Evolutionary conservation across 2,329 filamentous ascomycete genomes (phyloP).

Genomic region (Dactylellina sp.): DNA sequence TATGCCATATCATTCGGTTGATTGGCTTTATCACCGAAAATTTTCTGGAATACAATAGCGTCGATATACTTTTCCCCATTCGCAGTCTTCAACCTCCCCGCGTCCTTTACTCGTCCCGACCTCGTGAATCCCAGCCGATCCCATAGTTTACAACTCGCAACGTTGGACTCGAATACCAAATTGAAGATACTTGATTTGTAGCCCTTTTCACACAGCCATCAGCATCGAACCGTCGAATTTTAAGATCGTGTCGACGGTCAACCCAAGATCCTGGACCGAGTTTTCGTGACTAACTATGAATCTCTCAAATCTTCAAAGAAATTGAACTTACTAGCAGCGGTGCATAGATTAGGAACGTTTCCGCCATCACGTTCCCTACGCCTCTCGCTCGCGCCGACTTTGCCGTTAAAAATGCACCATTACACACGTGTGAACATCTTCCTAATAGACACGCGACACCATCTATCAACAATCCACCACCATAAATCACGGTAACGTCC

Average conservation of each 20-base stretch:
- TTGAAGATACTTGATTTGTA: conserved; percentile 82
- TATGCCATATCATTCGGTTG: too few species aligned
- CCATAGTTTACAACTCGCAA: conserved; percentile 78
- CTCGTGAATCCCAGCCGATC: conserved; percentile 77
- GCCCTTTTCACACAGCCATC: conserved; percentile 63
- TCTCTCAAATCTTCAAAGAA: background rate
- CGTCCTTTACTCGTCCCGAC: conserved; percentile 73
- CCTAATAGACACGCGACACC: conserved; percentile 61
- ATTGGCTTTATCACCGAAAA: too few species aligned
- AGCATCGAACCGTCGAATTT: too few species aligned
- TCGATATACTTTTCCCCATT: conserved; percentile 68
- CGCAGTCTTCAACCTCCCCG: conserved; percentile 68
- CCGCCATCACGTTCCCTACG: conserved; percentile 80
- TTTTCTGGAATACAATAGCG: conserved; percentile 62
- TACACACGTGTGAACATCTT: conserved; percentile 78
- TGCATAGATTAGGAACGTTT: conserved; percentile 81
- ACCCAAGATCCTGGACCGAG: too few species aligned
- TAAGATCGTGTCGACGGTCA: too few species aligned
- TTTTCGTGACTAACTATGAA: too few species aligned
- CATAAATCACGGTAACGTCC: background rate
- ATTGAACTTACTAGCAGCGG: conserved; percentile 69
- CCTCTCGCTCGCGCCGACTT: conserved; percentile 78
- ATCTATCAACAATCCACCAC: background rate
- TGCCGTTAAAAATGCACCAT: conserved; percentile 81
- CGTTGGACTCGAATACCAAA: conserved; percentile 79